A percentile compares a stretch with the other conserved stretches of the same genome.
These are phyloP conservation scores for Amanita rimosa DNA, from an alignment of 768 basidiomycete genomes.

Conservation along the genomic window DNA sequence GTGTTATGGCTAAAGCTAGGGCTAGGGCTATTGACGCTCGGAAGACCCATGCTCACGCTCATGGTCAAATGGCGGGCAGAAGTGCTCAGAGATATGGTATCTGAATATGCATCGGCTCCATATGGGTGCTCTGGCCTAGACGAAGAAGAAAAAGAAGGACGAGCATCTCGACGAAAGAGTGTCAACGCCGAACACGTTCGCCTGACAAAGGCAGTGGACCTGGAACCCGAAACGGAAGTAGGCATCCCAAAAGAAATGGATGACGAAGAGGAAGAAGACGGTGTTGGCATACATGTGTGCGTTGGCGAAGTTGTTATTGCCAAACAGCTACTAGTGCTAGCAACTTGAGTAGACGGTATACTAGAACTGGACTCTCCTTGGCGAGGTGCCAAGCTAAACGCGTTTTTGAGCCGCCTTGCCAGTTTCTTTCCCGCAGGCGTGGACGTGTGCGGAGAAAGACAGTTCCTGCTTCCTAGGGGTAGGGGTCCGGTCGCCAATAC, in stretches of 20 bases:
- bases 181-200: conserved; percentile 2
- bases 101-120: too few relatives aligned
- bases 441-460: neutral
- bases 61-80: neutral
- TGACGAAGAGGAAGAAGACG: neutral
- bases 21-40: neutral
- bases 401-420: neutral
- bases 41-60: neutral
- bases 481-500: too few relatives aligned
- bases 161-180: too few relatives aligned
- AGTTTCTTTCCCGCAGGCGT: too few relatives aligned
- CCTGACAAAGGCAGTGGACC: neutral
- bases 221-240: neutral
- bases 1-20: neutral
- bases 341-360: too few relatives aligned
- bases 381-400: neutral
- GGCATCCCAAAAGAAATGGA: too few relatives aligned
- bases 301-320: neutral
- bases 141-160: too few relatives aligned
- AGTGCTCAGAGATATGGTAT: neutral
- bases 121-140: neutral
- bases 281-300: neutral
- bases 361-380: neutral
- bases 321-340: neutral
- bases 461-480: neutral